Percentiles rank a stretch among this genome's conserved stretches.
These are phyloP conservation scores for Ascochyta lentis DNA, from an alignment of 2,329 filamentous ascomycete genomes.

Conservation along the genomic window DNA sequence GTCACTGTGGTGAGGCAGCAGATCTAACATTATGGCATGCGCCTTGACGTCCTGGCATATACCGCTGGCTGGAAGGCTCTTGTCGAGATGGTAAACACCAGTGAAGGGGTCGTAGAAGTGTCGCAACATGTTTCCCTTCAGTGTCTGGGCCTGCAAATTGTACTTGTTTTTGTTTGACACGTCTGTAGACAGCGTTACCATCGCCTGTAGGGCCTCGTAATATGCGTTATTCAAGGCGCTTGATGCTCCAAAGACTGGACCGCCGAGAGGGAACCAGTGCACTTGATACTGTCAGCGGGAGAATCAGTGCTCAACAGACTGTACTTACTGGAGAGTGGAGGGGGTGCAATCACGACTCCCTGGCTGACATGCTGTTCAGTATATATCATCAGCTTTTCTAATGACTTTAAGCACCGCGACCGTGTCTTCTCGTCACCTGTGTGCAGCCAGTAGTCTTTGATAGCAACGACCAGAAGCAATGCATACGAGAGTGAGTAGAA, in stretches of 20 bases:
- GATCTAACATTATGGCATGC: constrained; percentile 3
- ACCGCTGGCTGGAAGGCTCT: constrained; percentile 2
- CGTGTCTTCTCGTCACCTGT: constrained; percentile 4
- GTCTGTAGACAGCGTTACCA: not conserved
- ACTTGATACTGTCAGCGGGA: not conserved
- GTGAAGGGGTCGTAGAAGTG: constrained; percentile 5
- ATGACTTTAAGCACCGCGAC: not conserved
- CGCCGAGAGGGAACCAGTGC: constrained; percentile 20
- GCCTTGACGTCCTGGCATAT: constrained; percentile 16
- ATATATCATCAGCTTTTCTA: constrained; percentile 7
- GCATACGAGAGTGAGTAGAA: constrained; percentile 18
- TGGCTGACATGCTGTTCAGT: not conserved
- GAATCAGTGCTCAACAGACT: too few species aligned
- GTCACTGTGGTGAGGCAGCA: not conserved
- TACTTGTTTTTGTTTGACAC: not conserved
- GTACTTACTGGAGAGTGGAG: constrained; percentile 11
- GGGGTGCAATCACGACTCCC: constrained; percentile 8
- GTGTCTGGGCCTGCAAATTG: not conserved
- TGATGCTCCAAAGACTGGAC: constrained; percentile 15
- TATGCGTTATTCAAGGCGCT: constrained; percentile 15
- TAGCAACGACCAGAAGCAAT: constrained; percentile 7
- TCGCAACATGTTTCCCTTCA: constrained; percentile 1
- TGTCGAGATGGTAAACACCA: constrained; percentile 2
- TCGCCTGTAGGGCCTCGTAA: constrained; percentile 13
- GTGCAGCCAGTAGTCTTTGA: constrained; percentile 18